phyloP scores from a whole-genome alignment of 768 basidiomycete species.

The Trametes gibbosa region DNA sequence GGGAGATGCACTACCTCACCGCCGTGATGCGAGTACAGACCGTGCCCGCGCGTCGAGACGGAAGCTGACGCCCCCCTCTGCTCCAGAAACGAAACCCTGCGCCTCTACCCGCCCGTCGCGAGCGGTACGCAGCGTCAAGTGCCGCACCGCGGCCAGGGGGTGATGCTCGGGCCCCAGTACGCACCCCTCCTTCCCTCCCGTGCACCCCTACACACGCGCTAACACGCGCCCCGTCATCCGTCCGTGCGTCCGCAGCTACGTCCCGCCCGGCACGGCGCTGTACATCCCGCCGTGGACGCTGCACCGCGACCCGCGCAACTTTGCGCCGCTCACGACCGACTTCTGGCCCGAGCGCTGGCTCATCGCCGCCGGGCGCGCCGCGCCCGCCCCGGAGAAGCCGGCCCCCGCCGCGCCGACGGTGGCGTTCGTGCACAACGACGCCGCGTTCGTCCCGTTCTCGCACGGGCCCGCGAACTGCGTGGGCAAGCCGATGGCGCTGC shows the following conservation, averaged over 20 bases:
- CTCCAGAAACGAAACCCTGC: constrained; percentile 47
- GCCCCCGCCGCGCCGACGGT: neutral
- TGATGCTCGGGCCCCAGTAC: constrained; percentile 34
- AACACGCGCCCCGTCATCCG: too few relatives aligned
- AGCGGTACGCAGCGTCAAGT: constrained; percentile 39
- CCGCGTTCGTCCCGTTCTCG: constrained; percentile 43
- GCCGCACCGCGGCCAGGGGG: constrained; percentile 28
- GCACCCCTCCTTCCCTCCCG: neutral
- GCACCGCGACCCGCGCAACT: constrained; percentile 45
- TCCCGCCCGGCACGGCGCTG: constrained; percentile 27
- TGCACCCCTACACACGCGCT: neutral
- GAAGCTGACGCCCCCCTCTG: too few relatives aligned
- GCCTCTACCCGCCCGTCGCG: constrained; percentile 43
- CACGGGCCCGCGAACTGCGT: constrained; percentile 50
- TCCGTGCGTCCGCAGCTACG: constrained; percentile 8
- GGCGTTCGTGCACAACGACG: constrained; percentile 24
- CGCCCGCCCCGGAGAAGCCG: neutral
- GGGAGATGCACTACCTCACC: constrained; percentile 24
- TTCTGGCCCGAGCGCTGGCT: constrained; percentile 47
- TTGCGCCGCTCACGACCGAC: constrained; percentile 38
- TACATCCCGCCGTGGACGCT: constrained; percentile 40
- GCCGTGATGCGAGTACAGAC: constrained; percentile 24
- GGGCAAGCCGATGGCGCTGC: constrained; percentile 43
- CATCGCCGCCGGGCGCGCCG: constrained; percentile 12
- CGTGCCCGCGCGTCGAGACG: too few relatives aligned